phyloP scores from a whole-genome alignment of 129 eudicot genomes.

The Saussurea involucrata region DNA sequence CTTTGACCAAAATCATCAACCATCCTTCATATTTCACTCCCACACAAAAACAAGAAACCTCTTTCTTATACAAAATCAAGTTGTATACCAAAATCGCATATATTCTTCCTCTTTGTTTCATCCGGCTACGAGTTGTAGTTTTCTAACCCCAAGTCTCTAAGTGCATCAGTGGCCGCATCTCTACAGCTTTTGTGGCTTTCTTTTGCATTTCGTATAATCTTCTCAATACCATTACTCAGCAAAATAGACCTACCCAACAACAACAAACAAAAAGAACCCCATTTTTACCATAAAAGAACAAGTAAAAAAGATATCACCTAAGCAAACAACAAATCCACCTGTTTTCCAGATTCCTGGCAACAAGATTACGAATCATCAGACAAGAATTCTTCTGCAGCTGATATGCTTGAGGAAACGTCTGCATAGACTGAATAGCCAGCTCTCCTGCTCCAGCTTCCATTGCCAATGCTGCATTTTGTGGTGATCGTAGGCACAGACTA shows the following conservation, averaged over 20 bases:
- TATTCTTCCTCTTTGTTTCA: background rate
- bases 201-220: slow-evolving; percentile 70
- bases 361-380: slow-evolving; percentile 95
- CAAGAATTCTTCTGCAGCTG: slow-evolving; percentile 81
- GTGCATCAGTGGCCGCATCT: slow-evolving; percentile 82
- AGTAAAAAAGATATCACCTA: background rate
- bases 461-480: slow-evolving; percentile 74
- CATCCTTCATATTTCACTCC: background rate
- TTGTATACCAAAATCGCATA: background rate
- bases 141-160: slow-evolving; percentile 87
- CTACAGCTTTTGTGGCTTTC: slow-evolving; percentile 71
- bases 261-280: background rate
- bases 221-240: slow-evolving; percentile 77
- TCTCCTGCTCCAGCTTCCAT: slow-evolving; percentile 99
- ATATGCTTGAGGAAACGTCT: slow-evolving; percentile 59
- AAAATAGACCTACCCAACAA: slow-evolving; percentile 52
- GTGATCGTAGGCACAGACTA: slow-evolving; percentile 80
- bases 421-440: slow-evolving; percentile 82
- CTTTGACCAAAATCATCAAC: background rate
- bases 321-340: slow-evolving; percentile 37
- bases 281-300: background rate
- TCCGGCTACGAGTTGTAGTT: slow-evolving; percentile 64
- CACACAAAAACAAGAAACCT: background rate
- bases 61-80: background rate
- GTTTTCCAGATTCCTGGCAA: slow-evolving; percentile 82